A percentile compares a stretch with the other conserved stretches of the same genome.
phyloP scores from a whole-genome alignment of 139 green algal genomes.

The Auxenochlorella pyrenoidosa region DNA sequence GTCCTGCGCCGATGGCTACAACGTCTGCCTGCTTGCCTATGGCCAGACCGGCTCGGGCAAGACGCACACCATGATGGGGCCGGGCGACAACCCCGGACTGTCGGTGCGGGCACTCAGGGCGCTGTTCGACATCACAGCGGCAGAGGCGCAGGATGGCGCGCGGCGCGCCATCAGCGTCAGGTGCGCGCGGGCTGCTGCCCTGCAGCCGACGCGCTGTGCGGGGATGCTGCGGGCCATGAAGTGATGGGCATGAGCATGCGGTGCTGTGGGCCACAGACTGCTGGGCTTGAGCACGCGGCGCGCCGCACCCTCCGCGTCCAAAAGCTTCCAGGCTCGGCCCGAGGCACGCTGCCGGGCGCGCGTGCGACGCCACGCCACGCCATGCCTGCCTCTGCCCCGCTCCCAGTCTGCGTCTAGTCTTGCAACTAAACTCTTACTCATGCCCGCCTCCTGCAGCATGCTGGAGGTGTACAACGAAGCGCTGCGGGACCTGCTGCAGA shows the following conservation, averaged over 20 bases:
- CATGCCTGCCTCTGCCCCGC: too few species aligned
- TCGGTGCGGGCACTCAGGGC: slow-evolving; percentile 51
- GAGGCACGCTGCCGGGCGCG: too few species aligned
- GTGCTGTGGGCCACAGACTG: too few species aligned
- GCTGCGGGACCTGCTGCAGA: slow-evolving; percentile 69
- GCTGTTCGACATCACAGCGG: slow-evolving; percentile 36
- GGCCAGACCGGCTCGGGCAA: slow-evolving; percentile 57
- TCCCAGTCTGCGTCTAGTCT: too few species aligned
- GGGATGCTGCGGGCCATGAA: too few species aligned
- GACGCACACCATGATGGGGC: slow-evolving; percentile 55
- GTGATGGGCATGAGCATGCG: too few species aligned
- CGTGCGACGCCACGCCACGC: too few species aligned
- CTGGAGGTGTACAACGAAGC: slow-evolving; percentile 82
- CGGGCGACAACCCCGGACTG: slow-evolving; percentile 47
- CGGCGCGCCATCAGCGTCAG: slow-evolving; percentile 23
- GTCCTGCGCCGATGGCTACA: slow-evolving; percentile 62
- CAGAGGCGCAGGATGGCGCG: slow-evolving; percentile 11
- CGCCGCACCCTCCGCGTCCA: too few species aligned
- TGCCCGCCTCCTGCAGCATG: slow-evolving; percentile 45
- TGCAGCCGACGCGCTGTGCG: too few species aligned
- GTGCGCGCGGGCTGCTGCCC: too few species aligned
- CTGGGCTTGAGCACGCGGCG: too few species aligned
- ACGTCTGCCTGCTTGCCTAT: slow-evolving; percentile 59
- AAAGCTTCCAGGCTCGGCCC: too few species aligned
- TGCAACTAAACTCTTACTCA: not conserved